Conservation (phyloP, 225 moss, liverwort and hornwort genomes). For the Polytrichum formosum region DNA sequence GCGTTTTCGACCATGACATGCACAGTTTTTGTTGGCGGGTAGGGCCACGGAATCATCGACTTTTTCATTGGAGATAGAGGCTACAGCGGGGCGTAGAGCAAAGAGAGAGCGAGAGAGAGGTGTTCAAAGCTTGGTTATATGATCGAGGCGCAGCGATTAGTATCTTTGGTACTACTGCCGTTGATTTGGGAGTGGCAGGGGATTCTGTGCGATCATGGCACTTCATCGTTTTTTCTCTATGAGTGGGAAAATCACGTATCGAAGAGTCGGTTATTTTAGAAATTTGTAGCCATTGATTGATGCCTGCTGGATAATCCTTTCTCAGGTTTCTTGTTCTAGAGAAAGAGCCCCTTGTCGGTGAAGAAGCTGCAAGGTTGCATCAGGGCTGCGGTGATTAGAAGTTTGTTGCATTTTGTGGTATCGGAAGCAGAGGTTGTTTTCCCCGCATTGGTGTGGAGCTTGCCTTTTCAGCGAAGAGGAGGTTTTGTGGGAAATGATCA, state of each 20-base stretch:
- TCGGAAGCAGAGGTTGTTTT: constrained; percentile 3
- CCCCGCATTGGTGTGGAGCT: constrained; percentile 23
- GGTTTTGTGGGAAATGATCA: no score
- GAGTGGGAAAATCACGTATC: constrained; percentile 20
- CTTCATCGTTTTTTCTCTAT: constrained; percentile 9
- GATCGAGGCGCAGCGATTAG: no score
- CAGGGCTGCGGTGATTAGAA: not conserved
- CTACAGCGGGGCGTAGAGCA: no score
- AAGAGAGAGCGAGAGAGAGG: no score
- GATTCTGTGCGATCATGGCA: constrained; percentile 13
- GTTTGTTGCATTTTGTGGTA: not conserved
- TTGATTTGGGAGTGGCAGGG: no score
- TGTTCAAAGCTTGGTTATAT: no score
- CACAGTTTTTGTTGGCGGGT: not conserved
- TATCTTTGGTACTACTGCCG: no score
- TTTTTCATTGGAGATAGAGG: no score
- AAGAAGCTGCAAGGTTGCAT: constrained; percentile 3
- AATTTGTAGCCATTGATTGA: constrained; percentile 19
- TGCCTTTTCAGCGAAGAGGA: not conserved
- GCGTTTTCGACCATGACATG: constrained; percentile 3
- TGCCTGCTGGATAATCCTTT: not conserved
- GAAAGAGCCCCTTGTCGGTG: constrained; percentile 2
- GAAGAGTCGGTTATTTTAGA: constrained; percentile 38
- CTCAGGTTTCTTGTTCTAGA: constrained; percentile 3
- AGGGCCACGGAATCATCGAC: not conserved